Base-by-base conservation (phyloP, 108 stramenopile species). In the Pseudonitzschia multistriata region DNA sequence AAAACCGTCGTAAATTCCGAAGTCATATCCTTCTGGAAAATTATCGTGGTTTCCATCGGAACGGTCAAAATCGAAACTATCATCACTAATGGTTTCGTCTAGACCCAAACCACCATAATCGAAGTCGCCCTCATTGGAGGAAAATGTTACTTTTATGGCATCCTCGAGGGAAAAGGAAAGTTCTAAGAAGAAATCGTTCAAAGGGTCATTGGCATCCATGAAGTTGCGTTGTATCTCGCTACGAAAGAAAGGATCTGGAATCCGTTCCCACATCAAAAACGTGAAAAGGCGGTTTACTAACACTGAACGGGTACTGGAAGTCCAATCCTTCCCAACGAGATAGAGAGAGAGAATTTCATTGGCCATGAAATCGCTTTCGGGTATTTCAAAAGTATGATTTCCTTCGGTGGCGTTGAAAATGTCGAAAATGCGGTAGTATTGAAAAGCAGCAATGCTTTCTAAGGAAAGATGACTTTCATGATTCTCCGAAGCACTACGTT, bases 261-360 rank as follows among this genome's bases (percentile, higher is more conserved):
- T 17, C 35, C 33, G 57, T 59, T 59, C 57, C 31, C 34, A 59
- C 22, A 30, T 15, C 34, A 59, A 59, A 30, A 59, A 59, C 3
- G 31, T 17, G 29, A 35, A 35, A 7, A 59, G 34, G 0, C 57
- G 57, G 17, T 59, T 29, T 17, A 17, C 35, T 59, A 35, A 31
- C 25, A 59, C 34, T 45, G 5, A n/a, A n/a, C n/a, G n/a, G 10
- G 52, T 30, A 19, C 33, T 33, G 3, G 19, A 36, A 8, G 0
- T 15, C 11, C 14, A 11, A 33, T 59, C 35, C 29, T 25, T 8
- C 35, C 57, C 57, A 35, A 59, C 15, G 10, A 59, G 34, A 35
- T 33, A 31, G n/a, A 35, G 14, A 30, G 57, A 59, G 19, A 59
- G 57, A 30, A n/a, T 35, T 59, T 59, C 57, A 14, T 15, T 5